Evolutionary conservation across 805 yeast genomes (phyloP), one percentile per base, ranked within the genome.

Genomic region (Metschnikowia borealis): DNA sequence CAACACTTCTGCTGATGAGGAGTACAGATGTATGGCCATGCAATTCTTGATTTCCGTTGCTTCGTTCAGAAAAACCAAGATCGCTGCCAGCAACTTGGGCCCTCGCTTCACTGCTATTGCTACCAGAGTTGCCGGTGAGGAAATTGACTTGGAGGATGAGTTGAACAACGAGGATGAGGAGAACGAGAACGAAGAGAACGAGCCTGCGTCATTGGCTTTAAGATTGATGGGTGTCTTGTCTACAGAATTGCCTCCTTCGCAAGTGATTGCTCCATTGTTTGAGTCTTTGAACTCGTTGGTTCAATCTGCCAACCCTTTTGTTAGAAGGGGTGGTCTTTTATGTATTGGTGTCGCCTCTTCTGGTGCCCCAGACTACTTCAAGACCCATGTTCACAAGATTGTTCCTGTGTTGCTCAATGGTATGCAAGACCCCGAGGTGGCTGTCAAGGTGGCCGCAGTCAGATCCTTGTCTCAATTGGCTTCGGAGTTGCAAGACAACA

Each of bases 281-380:
- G 87, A 83, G 56, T 80, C 78, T 57, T 67, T 87, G 55, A 78
- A 81, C 41, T 64, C 78, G 40, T 23, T 56, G 53, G 53, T 53
- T 26, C 70, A 81, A 44, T 80, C 91, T 15, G 57, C 80, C n/a
- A 82, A 88, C 65, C 77, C 79, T 54, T 84, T 80, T 57, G 89
- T 87, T 72, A 84, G 95, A 74, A 84, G 97, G 73, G 97, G 95
- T 52, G 94, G 87, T 49, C 76, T 90, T 47, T 74, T 89, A 60
- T 81, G 96, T 33, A 73, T 94, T 55, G 89, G 95, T 60, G 88
- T 83, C 50, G 83, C 92, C 47, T 87, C 87, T 42, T 81, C 87
- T 55, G 99, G 98, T 66, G 92, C 98, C 38, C 98, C 98, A 54
- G 99, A 94, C 64, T 92, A 78, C 68, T 79, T 87, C 61, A 80